Percentiles rank a stretch among this genome's conserved stretches.
Conservation (phyloP, 345 rosid species). For the Salix koriyanagi region DNA sequence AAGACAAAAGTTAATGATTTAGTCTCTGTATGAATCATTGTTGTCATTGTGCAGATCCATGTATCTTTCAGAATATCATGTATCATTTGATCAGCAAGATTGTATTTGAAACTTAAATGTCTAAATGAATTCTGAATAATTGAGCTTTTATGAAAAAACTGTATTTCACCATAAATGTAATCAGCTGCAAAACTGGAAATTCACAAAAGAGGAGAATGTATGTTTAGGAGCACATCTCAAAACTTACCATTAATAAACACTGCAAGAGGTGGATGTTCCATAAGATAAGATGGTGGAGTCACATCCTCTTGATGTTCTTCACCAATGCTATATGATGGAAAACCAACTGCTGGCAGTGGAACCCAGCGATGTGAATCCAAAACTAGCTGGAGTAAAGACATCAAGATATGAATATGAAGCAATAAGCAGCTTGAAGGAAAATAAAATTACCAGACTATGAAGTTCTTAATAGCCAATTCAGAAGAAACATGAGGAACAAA, state of each 20-base stretch:
- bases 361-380: conserved; percentile 98
- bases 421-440: conserved; percentile 5
- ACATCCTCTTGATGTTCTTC: conserved; percentile 84
- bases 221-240: conserved; percentile 2
- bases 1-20: neutral
- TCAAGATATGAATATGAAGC: conserved; percentile 21
- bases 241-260: conserved; percentile 81
- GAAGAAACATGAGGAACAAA: neutral
- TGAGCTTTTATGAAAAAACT: neutral
- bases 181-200: neutral
- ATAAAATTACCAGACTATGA: neutral
- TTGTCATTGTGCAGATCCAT: neutral
- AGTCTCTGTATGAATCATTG: neutral
- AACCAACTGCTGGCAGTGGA: conserved; percentile 86
- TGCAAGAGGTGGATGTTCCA: conserved; percentile 99
- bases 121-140: neutral
- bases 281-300: conserved; percentile 84
- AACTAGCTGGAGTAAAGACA: conserved; percentile 65
- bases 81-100: neutral
- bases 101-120: neutral
- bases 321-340: conserved; percentile 48
- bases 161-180: neutral
- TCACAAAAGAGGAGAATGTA: neutral
- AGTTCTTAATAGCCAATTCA: neutral
- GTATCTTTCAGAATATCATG: neutral